Conservation (phyloP, 495 filamentous ascomycete genomes). For the Cercophora samala region DNA sequence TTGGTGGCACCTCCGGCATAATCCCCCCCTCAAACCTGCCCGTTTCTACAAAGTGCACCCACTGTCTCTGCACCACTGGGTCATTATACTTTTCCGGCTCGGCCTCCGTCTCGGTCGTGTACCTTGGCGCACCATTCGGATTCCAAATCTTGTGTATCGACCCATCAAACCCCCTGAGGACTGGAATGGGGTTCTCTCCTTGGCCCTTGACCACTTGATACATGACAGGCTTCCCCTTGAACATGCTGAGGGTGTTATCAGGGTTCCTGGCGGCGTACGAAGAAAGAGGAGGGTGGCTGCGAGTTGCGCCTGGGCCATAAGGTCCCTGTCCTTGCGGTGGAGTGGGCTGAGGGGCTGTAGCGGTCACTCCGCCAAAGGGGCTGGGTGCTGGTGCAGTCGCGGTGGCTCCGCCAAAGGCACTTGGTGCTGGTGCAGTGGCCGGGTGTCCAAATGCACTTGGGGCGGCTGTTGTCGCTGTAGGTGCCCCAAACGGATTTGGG, state of each 20-base stretch:
- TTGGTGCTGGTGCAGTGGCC: constrained; percentile 10
- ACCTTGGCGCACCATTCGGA: constrained; percentile 63
- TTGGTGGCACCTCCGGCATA: constrained; percentile 69
- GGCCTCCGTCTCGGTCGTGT: constrained; percentile 52
- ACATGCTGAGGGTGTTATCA: constrained; percentile 36
- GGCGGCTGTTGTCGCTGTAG: background rate
- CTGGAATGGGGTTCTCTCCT: constrained; percentile 29
- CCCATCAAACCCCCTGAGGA: constrained; percentile 40
- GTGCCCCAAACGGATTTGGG: constrained; percentile 12
- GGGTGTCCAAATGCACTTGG: constrained; percentile 30
- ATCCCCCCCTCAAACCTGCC: constrained; percentile 61
- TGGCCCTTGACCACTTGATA: constrained; percentile 28
- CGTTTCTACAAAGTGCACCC: constrained; percentile 55
- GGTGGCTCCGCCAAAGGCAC: too few species aligned
- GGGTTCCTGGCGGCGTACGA: constrained; percentile 35
- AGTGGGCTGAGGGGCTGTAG: background rate
- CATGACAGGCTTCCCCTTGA: constrained; percentile 42
- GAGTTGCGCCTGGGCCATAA: constrained; percentile 40
- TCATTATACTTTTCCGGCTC: constrained; percentile 46
- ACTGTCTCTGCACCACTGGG: constrained; percentile 49
- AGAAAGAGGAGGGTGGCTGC: constrained; percentile 42
- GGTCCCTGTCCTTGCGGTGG: constrained; percentile 26
- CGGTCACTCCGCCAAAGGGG: background rate
- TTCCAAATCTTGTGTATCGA: constrained; percentile 61
- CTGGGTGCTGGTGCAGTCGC: constrained; percentile 9